Evolutionary conservation across 352 stramenopile species (phyloP).

Genomic region (Blastocystis sp.): DNA sequence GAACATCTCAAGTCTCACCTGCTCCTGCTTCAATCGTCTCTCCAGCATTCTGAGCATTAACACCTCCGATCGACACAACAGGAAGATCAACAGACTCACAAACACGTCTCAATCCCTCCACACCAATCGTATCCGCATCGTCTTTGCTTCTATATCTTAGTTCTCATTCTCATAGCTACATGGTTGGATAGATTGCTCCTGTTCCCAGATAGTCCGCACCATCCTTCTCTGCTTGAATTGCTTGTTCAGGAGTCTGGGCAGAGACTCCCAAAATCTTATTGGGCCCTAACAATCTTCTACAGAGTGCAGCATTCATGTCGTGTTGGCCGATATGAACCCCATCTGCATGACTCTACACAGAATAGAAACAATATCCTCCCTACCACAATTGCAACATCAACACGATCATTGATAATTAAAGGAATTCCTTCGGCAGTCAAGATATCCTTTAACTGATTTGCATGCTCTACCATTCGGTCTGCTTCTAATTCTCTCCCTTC

Average conservation of each 20-base stretch:
- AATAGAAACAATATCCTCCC: background rate
- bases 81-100: constrained; percentile 40
- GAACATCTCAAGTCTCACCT: background rate
- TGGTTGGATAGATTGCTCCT: constrained; percentile 58
- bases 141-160: constrained; percentile 49
- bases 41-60: constrained; percentile 34
- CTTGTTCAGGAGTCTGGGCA: constrained; percentile 54
- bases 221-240: constrained; percentile 21
- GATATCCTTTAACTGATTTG: constrained; percentile 44
- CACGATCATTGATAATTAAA: constrained; percentile 68
- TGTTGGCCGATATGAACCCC: constrained; percentile 61
- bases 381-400: constrained; percentile 67
- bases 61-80: constrained; percentile 64
- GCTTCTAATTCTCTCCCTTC: background rate
- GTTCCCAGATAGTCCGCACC: constrained; percentile 49
- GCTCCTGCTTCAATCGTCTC: constrained; percentile 24
- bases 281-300: background rate
- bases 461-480: constrained; percentile 57
- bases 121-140: constrained; percentile 39
- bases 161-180: background rate
- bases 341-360: constrained; percentile 43
- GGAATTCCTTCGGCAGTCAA: background rate
- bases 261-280: constrained; percentile 63
- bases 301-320: constrained; percentile 18
- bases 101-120: constrained; percentile 36